phyloP scores from a whole-genome alignment of 192 early-diverging fungal species.

The Umbelopsis sp. region DNA sequence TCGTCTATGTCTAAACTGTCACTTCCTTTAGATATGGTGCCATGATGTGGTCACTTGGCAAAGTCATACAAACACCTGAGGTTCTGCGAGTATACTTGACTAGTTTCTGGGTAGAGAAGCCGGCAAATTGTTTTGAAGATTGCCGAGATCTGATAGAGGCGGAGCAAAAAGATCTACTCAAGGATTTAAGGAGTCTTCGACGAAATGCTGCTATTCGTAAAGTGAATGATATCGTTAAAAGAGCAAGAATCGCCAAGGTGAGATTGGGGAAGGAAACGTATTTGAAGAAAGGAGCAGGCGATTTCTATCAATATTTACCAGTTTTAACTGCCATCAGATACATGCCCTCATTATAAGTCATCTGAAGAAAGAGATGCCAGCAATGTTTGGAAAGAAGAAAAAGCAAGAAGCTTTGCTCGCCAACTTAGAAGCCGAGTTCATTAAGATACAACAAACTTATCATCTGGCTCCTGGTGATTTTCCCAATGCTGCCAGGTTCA shows the following conservation, averaged over 20 bases:
- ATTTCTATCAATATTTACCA: neutral
- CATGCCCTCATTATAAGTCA: constrained; percentile 83
- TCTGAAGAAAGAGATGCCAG: constrained; percentile 74
- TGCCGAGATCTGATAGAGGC: constrained; percentile 60
- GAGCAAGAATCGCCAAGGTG: constrained; percentile 68
- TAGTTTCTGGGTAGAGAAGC: constrained; percentile 74
- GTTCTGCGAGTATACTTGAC: constrained; percentile 80
- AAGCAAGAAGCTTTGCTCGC: constrained; percentile 72
- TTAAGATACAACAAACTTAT: constrained; percentile 66
- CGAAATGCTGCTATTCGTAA: constrained; percentile 77
- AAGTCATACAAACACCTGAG: constrained; percentile 81
- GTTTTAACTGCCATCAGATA: constrained; percentile 41
- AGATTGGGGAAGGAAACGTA: neutral
- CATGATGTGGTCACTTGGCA: constrained; percentile 90
- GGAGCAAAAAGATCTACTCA: constrained; percentile 74
- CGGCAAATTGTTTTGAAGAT: constrained; percentile 66
- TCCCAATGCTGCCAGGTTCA: constrained; percentile 45
- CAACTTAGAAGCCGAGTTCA: constrained; percentile 68
- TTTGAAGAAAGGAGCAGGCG: neutral
- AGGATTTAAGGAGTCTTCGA: constrained; percentile 69
- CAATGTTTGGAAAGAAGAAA: constrained; percentile 74
- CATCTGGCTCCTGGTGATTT: constrained; percentile 61
- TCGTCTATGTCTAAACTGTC: neutral
- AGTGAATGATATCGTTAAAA: constrained; percentile 86
- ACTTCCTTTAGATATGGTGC: constrained; percentile 66